Base-by-base conservation (phyloP, 345 rosid genomes). In the Populus pruinosa region DNA sequence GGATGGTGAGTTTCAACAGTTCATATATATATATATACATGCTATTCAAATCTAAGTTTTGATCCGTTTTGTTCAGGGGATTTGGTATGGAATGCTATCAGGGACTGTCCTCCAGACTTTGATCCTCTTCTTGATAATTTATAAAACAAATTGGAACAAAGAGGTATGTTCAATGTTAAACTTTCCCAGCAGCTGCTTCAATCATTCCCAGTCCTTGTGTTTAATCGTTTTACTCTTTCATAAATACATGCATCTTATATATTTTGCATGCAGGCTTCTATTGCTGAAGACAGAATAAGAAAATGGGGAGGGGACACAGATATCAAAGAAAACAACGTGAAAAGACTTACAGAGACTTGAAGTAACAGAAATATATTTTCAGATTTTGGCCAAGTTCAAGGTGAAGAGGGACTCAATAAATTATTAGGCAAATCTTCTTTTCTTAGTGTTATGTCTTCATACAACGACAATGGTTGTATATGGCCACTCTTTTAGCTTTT, bases 201-300 rank as follows among this genome's bases (percentile, higher is more conserved):
- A 9, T 14, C 20, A 27, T 8, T 2, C 6, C 23, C 38, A 23
- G 39, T 33, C 36, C 36, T 33, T 4, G 36, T 33, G 36, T 33
- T 33, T 33, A 4, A 5, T 33, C 36, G 36, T 33, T 4, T 33
- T 33, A 33, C 36, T 4, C 5, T 33, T 33, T 2, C 11, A 67
- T 53, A 0, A 5, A 11, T 53, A 11, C 53, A 33, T 4, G 4
- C 5, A 33, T 33, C 36, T 33, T 33, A 33, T 33, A 7, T 27
- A 2, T 38, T 14, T 62, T 61, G 69, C 41, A 33, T 86, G 81
- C 86, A 92, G 98, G 94, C 96, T 76, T 86, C 94, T 5, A 68
- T 82, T 78, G 96, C 92, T 36, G 90, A 80, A 77, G 89, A 87
- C 18, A 88, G 91, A 77, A 91, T 92, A 33, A 87, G 67, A 77